A percentile compares a stretch with the other conserved stretches of the same genome.
These are phyloP conservation scores for Sclerospora graminicola DNA, from an alignment of 352 stramenopile genomes.

Conservation along the genomic window DNA sequence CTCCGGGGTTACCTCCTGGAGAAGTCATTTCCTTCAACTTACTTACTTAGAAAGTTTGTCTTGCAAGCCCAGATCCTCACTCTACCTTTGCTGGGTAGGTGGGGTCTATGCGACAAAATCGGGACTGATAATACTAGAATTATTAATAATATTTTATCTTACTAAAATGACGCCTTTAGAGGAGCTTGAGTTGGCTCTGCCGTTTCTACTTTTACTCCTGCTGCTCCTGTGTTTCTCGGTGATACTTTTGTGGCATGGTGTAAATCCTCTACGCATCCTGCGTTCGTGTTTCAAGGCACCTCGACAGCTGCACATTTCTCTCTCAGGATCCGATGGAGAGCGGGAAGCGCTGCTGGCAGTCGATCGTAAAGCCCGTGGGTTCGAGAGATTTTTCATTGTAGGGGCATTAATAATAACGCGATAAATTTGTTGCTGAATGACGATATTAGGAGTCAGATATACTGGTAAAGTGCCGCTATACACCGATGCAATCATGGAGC, in stretches of 20 bases:
- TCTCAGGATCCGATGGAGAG: conserved; percentile 34
- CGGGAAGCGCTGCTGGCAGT: conserved; percentile 36
- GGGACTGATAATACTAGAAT: not conserved
- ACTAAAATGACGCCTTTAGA: not conserved
- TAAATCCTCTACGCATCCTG: conserved; percentile 51
- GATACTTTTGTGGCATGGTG: conserved; percentile 38
- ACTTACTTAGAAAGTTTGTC: too few relatives aligned
- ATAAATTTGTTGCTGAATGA: not conserved
- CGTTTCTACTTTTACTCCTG: conserved; percentile 28
- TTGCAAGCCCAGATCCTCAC: too few relatives aligned
- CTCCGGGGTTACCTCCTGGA: too few relatives aligned
- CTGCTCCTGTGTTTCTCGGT: conserved; percentile 38
- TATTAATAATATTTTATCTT: too few relatives aligned
- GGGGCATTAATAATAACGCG: not conserved
- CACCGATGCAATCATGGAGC: conserved; percentile 45
- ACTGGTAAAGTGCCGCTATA: conserved; percentile 59
- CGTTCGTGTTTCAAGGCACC: conserved; percentile 51
- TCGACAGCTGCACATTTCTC: conserved; percentile 9
- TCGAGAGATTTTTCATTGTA: not conserved
- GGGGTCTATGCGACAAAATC: too few relatives aligned
- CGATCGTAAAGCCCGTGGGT: conserved; percentile 29
- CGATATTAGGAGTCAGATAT: conserved; percentile 29
- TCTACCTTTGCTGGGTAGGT: too few relatives aligned
- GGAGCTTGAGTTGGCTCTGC: conserved; percentile 31
- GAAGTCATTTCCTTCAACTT: too few relatives aligned